Evolutionary conservation across 768 basidiomycete genomes (phyloP).

Genomic region (Naganishia onofrii): DNA sequence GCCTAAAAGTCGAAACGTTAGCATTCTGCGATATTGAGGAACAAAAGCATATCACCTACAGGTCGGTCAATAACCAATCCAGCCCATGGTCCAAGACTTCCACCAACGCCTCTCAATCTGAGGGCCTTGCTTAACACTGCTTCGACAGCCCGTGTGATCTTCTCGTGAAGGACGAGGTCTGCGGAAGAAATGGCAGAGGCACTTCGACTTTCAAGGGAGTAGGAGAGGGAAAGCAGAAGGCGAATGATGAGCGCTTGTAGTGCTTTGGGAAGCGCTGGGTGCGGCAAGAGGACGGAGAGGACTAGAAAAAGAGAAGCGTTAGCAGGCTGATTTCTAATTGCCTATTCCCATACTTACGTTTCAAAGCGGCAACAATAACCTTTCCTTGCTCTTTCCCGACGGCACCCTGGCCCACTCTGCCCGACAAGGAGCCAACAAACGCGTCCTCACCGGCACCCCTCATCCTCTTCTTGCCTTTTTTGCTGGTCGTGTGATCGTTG

Average conservation of each 20-base stretch:
- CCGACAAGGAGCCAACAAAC: slow-evolving; percentile 45
- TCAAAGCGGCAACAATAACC: slow-evolving; percentile 20
- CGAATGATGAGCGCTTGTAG: slow-evolving; percentile 22
- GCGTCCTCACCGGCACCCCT: slow-evolving; percentile 47
- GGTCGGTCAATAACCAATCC: slow-evolving; percentile 36
- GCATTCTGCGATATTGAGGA: neutral
- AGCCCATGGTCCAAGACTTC: slow-evolving; percentile 44
- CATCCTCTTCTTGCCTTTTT: slow-evolving; percentile 49
- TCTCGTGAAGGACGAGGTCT: slow-evolving; percentile 12
- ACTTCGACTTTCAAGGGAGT: slow-evolving; percentile 10
- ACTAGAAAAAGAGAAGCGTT: neutral
- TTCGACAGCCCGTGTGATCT: slow-evolving; percentile 30
- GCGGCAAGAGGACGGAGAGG: slow-evolving; percentile 18
- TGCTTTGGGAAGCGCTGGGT: slow-evolving; percentile 41
- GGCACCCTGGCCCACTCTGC: slow-evolving; percentile 33
- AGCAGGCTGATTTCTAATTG: neutral
- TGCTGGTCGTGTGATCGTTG: slow-evolving; percentile 14
- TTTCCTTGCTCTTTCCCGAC: slow-evolving; percentile 30
- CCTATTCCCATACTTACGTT: slow-evolving; percentile 28
- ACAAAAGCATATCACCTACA: neutral
- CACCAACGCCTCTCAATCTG: slow-evolving; percentile 35
- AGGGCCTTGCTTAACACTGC: slow-evolving; percentile 38
- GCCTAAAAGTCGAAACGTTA: neutral
- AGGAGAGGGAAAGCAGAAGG: slow-evolving; percentile 30
- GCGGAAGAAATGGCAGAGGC: slow-evolving; percentile 20